phyloP scores from a whole-genome alignment of 2,329 filamentous ascomycete species.

The Sclerotinia glacialis region DNA sequence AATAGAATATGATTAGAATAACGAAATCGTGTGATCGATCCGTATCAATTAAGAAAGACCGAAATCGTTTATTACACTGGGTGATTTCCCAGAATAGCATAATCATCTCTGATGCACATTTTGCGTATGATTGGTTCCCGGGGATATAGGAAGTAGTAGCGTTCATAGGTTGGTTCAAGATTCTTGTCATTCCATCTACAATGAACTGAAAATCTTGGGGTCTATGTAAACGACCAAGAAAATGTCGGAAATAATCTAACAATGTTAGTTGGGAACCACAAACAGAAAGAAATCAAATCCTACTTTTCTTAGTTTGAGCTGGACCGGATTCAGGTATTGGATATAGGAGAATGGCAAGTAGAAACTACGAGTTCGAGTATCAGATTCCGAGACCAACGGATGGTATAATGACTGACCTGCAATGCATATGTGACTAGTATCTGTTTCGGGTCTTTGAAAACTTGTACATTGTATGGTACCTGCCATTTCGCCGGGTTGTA shows the following conservation, averaged over 20 bases:
- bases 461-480: constrained; percentile 88
- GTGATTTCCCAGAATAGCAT: constrained; percentile 97
- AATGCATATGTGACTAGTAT: constrained; percentile 87
- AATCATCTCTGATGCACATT: constrained; percentile 91
- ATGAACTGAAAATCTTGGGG: constrained; percentile 98
- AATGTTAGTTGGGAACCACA: constrained; percentile 21
- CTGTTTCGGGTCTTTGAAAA: constrained; percentile 88
- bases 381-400: background rate
- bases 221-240: constrained; percentile 74
- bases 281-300: background rate
- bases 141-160: constrained; percentile 86
- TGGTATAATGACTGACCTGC: constrained; percentile 41
- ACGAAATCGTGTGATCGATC: constrained; percentile 91
- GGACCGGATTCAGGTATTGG: constrained; percentile 76
- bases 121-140: constrained; percentile 71
- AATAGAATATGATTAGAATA: constrained; percentile 86
- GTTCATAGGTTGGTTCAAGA: constrained; percentile 89
- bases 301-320: constrained; percentile 65
- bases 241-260: constrained; percentile 79
- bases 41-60: constrained; percentile 95
- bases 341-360: constrained; percentile 83
- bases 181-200: constrained; percentile 87
- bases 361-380: constrained; percentile 52
- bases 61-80: constrained; percentile 96
- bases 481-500: constrained; percentile 95